Evolutionary conservation across 345 rosid genomes (phyloP), one percentile per base, ranked within the genome.

Genomic region (Gynandropsis gynandra): DNA sequence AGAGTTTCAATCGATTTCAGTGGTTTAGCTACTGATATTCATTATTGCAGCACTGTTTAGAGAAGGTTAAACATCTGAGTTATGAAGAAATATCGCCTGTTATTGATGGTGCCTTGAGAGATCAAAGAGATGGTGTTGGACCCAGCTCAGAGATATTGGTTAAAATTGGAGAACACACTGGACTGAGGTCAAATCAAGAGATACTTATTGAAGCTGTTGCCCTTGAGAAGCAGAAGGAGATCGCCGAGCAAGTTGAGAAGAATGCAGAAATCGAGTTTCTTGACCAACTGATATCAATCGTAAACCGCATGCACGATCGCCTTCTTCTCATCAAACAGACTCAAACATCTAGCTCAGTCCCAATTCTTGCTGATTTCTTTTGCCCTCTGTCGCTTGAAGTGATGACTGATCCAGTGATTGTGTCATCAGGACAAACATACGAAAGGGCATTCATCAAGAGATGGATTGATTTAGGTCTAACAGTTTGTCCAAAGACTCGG

Each of bases 391-490:
- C 99, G 3, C 92, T 88, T 36, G 95, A 85, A 70, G 77, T 93
- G 71, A 93, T 93, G 99, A 80, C 85, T 16, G 96, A 88, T 77
- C 99, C 97, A 20, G 97, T 93, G 48, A 88, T 93, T 62, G 92
- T 85, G 33, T 80, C 90, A 53, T 81, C 96, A 32, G 97, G 99
- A 51, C 92, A 93, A 73, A 93, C 99, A 21, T 93, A 88, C 41
- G 99, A 93, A 64, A 73, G 78, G 53, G 92, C 80, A 5, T 88
- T 81, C 67, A 88, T 93, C 58, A 85, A 81, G 76, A 77, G 72
- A 53, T 88, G 99, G 97, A 82, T 88, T 67, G 95, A 83, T 46
- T 83, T 83, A 59, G 97, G 97, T 15, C 85, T 93, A 31, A 80
- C 80, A 18, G 92, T 93, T 9, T 93, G 99, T 65, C 97, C 99